phyloP scores from a whole-genome alignment of 208 protist species.

The Trypanosoma boissoni region DNA sequence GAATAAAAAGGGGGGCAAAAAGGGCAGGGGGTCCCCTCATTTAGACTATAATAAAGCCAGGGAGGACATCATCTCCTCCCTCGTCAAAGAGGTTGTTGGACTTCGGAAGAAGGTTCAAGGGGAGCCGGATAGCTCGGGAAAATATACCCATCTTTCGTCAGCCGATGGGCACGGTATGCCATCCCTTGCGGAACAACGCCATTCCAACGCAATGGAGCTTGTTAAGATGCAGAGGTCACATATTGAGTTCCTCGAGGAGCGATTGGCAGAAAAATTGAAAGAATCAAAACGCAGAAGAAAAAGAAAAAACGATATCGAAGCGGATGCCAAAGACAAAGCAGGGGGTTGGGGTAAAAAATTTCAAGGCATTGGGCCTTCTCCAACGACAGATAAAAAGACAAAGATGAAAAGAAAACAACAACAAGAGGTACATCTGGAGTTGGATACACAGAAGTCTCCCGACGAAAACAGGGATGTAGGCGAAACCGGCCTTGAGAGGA shows the following conservation, averaged over 20 bases:
- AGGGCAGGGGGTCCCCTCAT: too few species aligned
- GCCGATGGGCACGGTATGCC: background rate
- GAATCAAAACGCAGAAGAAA: background rate
- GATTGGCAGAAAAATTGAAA: conserved; percentile 26
- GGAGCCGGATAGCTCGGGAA: too few species aligned
- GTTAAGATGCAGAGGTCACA: conserved; percentile 41
- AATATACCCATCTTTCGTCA: too few species aligned
- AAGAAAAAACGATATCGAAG: background rate
- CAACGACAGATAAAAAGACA: too few species aligned
- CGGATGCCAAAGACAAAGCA: background rate
- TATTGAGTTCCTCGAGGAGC: conserved; percentile 58
- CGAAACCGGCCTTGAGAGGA: too few species aligned
- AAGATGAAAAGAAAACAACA: too few species aligned
- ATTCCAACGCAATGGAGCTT: conserved; percentile 41
- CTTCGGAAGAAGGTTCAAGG: conserved; percentile 11
- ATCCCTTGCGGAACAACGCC: background rate
- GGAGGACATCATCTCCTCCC: conserved; percentile 31
- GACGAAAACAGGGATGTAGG: too few species aligned
- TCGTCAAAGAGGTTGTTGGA: conserved; percentile 29
- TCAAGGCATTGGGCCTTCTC: too few species aligned
- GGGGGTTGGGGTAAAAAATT: too few species aligned
- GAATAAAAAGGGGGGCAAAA: too few species aligned
- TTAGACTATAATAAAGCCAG: conserved; percentile 20
- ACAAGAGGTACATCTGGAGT: too few species aligned
- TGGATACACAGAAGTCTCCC: too few species aligned